Evolutionary conservation across 352 stramenopile species (phyloP).

Genomic region (Globisporangium carolinianum): DNA sequence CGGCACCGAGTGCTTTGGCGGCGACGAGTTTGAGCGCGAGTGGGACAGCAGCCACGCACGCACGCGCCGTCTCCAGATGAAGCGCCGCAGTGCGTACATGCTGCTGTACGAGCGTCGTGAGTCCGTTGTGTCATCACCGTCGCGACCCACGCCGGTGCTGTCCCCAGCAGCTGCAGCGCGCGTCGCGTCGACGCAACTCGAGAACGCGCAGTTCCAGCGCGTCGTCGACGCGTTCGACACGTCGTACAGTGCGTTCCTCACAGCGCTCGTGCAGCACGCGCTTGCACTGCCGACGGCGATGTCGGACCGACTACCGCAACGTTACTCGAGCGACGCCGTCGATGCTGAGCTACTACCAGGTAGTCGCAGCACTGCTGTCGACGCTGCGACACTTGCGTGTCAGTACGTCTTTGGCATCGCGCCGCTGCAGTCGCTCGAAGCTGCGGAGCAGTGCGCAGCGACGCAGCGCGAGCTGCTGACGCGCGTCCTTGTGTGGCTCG

Average conservation of each 20-base stretch:
- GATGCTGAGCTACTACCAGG: neutral
- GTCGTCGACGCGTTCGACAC: conserved; percentile 31
- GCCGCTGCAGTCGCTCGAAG: conserved; percentile 9
- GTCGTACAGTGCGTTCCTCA: conserved; percentile 24
- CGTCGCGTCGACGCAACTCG: conserved; percentile 12
- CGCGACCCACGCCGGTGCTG: conserved; percentile 1
- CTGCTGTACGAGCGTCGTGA: conserved; percentile 56
- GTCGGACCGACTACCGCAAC: no score
- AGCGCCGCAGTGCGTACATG: conserved; percentile 71
- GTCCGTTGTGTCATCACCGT: neutral
- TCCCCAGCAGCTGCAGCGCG: conserved; percentile 5
- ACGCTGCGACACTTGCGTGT: conserved; percentile 17
- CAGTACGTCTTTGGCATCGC: conserved; percentile 35
- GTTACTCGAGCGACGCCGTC: neutral
- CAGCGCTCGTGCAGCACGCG: conserved; percentile 9
- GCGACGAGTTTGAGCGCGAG: conserved; percentile 62
- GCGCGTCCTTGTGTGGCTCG: conserved; percentile 3
- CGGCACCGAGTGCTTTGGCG: conserved; percentile 86
- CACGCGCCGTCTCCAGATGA: conserved; percentile 38
- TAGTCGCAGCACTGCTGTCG: neutral
- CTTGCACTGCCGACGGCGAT: neutral
- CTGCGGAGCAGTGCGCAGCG: neutral
- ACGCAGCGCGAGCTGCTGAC: conserved; percentile 1
- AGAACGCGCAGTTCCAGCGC: conserved; percentile 27
- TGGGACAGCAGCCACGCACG: conserved; percentile 34